phyloP scores from a whole-genome alignment of 2,329 filamentous ascomycete genomes.

The Fusarium sterilihyphosum region DNA sequence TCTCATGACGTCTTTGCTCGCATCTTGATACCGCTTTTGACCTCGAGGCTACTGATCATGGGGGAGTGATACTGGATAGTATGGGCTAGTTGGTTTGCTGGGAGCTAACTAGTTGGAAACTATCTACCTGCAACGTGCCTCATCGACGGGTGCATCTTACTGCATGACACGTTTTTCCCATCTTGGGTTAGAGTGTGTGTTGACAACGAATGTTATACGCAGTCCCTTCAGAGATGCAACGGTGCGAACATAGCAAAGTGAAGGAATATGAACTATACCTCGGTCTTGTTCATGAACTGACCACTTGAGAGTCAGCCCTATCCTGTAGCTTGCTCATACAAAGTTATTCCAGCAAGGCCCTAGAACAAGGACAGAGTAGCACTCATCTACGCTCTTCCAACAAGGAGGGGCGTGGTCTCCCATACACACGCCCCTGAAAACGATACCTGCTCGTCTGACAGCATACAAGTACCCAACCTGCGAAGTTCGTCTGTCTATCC shows the following conservation, averaged over 20 bases:
- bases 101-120: background rate
- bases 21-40: slow-evolving; percentile 37
- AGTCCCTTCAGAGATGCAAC: background rate
- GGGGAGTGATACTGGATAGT: background rate
- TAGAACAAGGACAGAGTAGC: slow-evolving; percentile 28
- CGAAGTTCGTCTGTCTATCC: background rate
- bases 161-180: slow-evolving; percentile 17
- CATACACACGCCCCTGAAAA: background rate
- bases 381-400: background rate
- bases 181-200: slow-evolving; percentile 3
- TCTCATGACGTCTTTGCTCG: slow-evolving; percentile 30
- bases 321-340: background rate
- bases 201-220: background rate
- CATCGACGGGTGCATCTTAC: slow-evolving; percentile 36
- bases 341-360: slow-evolving; percentile 21
- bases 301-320: slow-evolving; percentile 26
- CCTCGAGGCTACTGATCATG: slow-evolving; percentile 5
- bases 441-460: slow-evolving; percentile 36
- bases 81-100: background rate
- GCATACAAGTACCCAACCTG: slow-evolving; percentile 22
- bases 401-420: background rate
- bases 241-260: background rate
- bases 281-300: background rate
- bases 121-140: slow-evolving; percentile 30
- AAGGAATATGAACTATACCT: background rate